phyloP scores from a whole-genome alignment of 768 basidiomycete species.

The Mycena rebaudengoi region DNA sequence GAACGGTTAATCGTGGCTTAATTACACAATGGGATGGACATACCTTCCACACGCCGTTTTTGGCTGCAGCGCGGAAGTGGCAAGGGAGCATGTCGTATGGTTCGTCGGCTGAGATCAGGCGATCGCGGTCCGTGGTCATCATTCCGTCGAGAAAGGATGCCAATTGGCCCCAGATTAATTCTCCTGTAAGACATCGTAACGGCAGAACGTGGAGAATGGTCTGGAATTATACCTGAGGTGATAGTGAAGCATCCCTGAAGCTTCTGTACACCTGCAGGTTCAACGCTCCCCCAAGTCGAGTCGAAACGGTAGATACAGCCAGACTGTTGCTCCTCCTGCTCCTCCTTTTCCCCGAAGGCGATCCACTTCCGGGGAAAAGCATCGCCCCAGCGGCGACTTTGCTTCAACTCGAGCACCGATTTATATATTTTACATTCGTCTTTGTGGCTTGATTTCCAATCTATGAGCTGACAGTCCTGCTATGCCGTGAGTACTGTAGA shows the following conservation, averaged over 20 bases:
- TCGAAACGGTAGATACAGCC: background rate
- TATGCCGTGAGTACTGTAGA: too few relatives aligned
- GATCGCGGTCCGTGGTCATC: background rate
- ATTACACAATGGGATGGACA: background rate
- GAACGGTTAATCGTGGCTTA: too few relatives aligned
- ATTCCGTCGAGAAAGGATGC: conserved; percentile 11
- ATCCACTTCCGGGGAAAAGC: conserved; percentile 17
- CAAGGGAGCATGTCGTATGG: background rate
- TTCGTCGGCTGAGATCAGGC: conserved; percentile 1
- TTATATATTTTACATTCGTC: conserved; percentile 25
- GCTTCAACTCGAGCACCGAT: conserved; percentile 20
- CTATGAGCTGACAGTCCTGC: conserved; percentile 24
- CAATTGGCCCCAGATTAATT: conserved; percentile 26
- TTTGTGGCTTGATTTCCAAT: conserved; percentile 25
- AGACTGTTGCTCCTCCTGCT: background rate
- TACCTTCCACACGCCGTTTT: conserved; percentile 27
- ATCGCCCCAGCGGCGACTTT: conserved; percentile 20
- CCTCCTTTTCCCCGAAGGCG: conserved; percentile 11
- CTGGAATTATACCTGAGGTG: conserved; percentile 14
- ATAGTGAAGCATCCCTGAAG: conserved; percentile 22
- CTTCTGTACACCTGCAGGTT: background rate
- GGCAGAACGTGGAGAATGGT: background rate
- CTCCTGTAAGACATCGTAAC: conserved; percentile 12
- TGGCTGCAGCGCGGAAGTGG: conserved; percentile 21
- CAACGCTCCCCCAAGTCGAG: conserved; percentile 13